These are phyloP conservation scores for Cardamine resedifolia DNA, from an alignment of 345 rosid genomes.

Conservation along the genomic window DNA sequence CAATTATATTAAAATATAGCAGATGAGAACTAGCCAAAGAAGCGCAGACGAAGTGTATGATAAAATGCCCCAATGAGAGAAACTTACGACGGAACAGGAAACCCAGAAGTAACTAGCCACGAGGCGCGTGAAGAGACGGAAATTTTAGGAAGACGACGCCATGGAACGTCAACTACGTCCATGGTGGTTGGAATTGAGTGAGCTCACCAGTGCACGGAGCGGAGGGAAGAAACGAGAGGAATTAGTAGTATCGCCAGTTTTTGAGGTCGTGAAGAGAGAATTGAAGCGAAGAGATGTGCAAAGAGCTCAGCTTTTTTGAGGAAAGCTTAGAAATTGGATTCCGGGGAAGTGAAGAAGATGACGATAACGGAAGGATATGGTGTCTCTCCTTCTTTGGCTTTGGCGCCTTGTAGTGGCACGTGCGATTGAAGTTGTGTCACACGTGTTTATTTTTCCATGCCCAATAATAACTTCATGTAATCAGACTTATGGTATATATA, in stretches of 20 bases:
- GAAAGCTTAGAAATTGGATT: constrained; percentile 26
- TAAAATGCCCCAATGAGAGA: constrained; percentile 19
- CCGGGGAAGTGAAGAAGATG: constrained; percentile 21
- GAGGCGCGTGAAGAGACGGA: constrained; percentile 44
- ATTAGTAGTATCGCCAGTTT: background rate
- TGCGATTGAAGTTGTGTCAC: background rate
- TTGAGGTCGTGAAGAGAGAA: background rate
- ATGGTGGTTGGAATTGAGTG: constrained; percentile 34
- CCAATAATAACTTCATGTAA: background rate
- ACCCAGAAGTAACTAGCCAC: constrained; percentile 39
- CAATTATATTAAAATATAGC: background rate
- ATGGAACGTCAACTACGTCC: constrained; percentile 52
- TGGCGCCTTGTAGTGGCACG: constrained; percentile 38
- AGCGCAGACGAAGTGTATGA: constrained; percentile 34
- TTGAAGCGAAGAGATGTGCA: background rate
- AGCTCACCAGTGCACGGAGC: constrained; percentile 32
- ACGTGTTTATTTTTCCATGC: background rate
- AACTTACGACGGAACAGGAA: constrained; percentile 58
- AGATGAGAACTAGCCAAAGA: background rate
- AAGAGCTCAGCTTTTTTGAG: background rate
- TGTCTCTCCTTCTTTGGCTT: constrained; percentile 12
- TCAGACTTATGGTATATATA: background rate
- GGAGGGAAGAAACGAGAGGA: background rate
- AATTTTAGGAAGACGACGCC: constrained; percentile 41
- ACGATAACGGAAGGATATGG: constrained; percentile 43